Evolutionary conservation across 345 rosid species (phyloP), one percentile per base, ranked within the genome.

Genomic region (Eucalyptus cladocalyx): DNA sequence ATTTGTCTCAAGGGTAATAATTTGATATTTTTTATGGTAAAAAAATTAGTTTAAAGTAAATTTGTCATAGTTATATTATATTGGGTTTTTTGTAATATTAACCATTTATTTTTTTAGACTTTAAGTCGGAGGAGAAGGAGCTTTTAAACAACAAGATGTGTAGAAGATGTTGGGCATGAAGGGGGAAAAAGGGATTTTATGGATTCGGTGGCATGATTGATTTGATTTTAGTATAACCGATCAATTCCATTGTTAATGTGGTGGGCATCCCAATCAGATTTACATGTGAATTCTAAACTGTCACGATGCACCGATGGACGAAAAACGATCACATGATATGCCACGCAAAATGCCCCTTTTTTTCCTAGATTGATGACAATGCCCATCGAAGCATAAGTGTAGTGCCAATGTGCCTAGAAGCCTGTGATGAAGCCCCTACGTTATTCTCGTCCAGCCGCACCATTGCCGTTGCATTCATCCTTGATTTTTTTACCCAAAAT

Each of bases 1-100:
- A 53, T 53, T 53, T 8, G 1, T 53, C 58, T 53, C 0, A 19
- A 19, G 2, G 8, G 0, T 53, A 19, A 5, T 53, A 19, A 53
- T 53, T 53, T 53, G 2, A 53, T 0, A 8, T 19, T 53, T 53
- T 53, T 53, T 8, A 53, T 53, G 0, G 11, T 19, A 53, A 53
- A 53, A 19, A 53, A 19, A 19, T 7, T 53, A 53, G 10, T 8
- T 53, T 53, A 53, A 53, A 7, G 10, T 1, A 53, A 53, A 53
- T 53, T 53, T 53, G 10, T 8, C 5, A 21, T 53, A 8, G 0
- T 9, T 53, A 19, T 19, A 53, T 53, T 53, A 53, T 19, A 53
- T 2, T 21, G 26, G 58, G 58, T 53, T 53, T 19, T 53, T 53
- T 53, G 26, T 53, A 53, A 53, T 53, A 21, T 53, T 53, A 53